Conservation (phyloP, 768 basidiomycete genomes). For the Guyanaporus albipodus region DNA sequence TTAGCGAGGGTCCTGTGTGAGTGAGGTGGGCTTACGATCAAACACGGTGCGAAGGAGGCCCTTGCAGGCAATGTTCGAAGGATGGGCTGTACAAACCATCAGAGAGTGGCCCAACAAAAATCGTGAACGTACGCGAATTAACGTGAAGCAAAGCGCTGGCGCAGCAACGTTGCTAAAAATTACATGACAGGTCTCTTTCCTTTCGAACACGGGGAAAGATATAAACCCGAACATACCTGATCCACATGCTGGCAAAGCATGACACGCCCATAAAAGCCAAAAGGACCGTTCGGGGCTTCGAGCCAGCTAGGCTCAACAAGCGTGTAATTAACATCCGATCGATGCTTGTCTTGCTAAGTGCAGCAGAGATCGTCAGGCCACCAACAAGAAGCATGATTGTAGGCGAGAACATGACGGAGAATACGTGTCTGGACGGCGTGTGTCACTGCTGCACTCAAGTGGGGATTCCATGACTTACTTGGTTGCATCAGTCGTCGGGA, state of each 20-base stretch:
- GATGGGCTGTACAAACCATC: conserved; percentile 64
- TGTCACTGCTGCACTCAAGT: neutral
- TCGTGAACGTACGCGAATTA: conserved; percentile 70
- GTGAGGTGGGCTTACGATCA: conserved; percentile 62
- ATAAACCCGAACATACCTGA: conserved; percentile 54
- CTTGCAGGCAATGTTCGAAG: conserved; percentile 84
- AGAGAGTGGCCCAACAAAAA: neutral
- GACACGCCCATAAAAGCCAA: conserved; percentile 95
- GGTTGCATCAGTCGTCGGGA: conserved; percentile 69
- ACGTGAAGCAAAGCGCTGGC: conserved; percentile 92
- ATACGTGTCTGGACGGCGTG: conserved; percentile 61
- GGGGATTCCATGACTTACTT: conserved; percentile 49
- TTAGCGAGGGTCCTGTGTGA: conserved; percentile 1
- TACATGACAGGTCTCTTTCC: conserved; percentile 2
- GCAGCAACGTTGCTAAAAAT: conserved; percentile 88
- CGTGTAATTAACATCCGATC: conserved; percentile 89
- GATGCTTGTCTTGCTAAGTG: conserved; percentile 91
- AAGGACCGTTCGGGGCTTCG: conserved; percentile 79
- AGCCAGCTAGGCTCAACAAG: conserved; percentile 86
- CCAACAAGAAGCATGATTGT: conserved; percentile 98
- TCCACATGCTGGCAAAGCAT: conserved; percentile 99
- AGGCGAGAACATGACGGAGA: conserved; percentile 94
- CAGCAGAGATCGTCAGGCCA: conserved; percentile 96
- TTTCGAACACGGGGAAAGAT: neutral
- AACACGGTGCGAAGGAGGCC: conserved; percentile 81